Conservation (phyloP, 148 eudicot genomes). For the Drosera capensis region DNA sequence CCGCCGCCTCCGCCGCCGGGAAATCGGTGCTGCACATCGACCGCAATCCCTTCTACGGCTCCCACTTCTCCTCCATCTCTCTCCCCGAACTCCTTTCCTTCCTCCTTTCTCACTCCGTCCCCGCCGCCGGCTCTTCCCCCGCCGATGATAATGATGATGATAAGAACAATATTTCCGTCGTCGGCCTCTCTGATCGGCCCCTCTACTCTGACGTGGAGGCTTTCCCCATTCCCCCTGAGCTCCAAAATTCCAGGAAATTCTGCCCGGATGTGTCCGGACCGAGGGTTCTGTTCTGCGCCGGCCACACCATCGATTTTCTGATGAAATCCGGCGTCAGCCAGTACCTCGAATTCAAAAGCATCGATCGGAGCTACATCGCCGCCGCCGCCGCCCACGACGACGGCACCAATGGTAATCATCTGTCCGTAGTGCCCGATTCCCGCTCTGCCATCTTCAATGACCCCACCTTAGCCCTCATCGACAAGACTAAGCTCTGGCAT, state of each 20-base stretch:
- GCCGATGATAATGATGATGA: conserved; percentile 6
- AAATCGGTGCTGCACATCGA: conserved; percentile 91
- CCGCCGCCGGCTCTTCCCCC: conserved; percentile 3
- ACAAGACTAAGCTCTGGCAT: conserved; percentile 46
- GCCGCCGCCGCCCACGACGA: too few relatives aligned
- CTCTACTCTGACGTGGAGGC: conserved; percentile 28
- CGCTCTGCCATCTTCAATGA: conserved; percentile 53
- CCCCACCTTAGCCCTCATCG: conserved; percentile 20
- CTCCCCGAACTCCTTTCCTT: conserved; percentile 26
- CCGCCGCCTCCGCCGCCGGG: conserved; percentile 58
- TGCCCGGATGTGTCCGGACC: conserved; percentile 61
- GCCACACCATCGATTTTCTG: conserved; percentile 37
- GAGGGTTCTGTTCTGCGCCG: conserved; percentile 67
- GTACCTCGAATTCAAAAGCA: conserved; percentile 60
- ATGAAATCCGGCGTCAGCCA: conserved; percentile 42
- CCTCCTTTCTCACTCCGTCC: conserved; percentile 21
- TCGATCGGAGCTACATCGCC: conserved; percentile 46
- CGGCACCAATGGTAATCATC: conserved; percentile 13
- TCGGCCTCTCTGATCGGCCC: conserved; percentile 20
- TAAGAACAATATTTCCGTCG: background rate
- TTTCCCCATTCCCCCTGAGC: conserved; percentile 13
- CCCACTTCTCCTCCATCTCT: conserved; percentile 56
- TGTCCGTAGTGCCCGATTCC: conserved; percentile 61
- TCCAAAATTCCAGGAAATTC: conserved; percentile 16
- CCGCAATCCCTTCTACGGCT: conserved; percentile 73